Conservation (phyloP, 345 rosid species). For the Raphanus sativus region DNA sequence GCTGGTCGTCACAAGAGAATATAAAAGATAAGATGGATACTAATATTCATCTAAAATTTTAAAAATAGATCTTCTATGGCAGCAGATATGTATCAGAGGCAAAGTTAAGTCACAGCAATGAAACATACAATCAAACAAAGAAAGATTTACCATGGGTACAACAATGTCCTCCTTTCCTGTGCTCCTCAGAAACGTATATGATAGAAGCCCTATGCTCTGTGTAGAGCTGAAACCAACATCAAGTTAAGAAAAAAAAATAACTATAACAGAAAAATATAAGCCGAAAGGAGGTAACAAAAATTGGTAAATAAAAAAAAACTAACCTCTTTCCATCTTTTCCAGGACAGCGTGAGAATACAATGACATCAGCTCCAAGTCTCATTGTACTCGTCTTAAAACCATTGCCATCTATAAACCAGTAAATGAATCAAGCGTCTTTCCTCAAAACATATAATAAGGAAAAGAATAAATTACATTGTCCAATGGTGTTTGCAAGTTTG, state of each 20-base stretch:
- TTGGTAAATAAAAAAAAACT: background rate
- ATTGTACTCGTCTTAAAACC: conserved; percentile 98
- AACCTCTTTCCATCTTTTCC: conserved; percentile 74
- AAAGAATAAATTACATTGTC: conserved; percentile 60
- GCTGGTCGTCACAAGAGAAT: conserved; percentile 44
- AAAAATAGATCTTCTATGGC: too few relatives aligned
- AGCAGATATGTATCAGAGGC: too few relatives aligned
- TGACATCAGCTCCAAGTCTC: conserved; percentile 99
- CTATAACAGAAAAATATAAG: conserved; percentile 9
- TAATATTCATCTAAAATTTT: background rate
- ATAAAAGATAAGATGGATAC: background rate
- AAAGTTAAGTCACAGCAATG: too few relatives aligned
- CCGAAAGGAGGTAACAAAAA: background rate
- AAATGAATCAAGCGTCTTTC: background rate
- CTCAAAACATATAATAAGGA: conserved; percentile 11
- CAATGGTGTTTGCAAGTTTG: conserved; percentile 78
- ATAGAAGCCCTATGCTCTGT: conserved; percentile 87
- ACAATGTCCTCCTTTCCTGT: conserved; percentile 92
- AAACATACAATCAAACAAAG: background rate
- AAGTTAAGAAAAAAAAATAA: conserved; percentile 12
- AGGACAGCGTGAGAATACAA: conserved; percentile 77
- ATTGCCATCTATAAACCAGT: conserved; percentile 67
- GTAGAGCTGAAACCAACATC: conserved; percentile 58
- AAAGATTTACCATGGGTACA: conserved; percentile 83
- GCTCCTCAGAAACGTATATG: conserved; percentile 88